Evolutionary conservation across 228 moss, liverwort and hornwort species (phyloP).

Genomic region (Sphagnum fallax): DNA sequence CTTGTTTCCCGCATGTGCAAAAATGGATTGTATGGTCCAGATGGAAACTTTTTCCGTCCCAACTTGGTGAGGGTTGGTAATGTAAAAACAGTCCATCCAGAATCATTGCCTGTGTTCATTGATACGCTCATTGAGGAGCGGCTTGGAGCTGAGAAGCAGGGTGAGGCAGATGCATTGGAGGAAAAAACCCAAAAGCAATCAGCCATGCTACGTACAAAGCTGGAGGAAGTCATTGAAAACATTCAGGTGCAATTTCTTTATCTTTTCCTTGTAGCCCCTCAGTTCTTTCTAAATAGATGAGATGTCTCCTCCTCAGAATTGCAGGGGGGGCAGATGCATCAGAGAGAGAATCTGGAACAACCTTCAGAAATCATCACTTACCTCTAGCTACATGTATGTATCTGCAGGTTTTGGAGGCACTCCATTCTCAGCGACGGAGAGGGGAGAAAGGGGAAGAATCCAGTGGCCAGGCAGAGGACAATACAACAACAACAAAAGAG

Average conservation of each 20-base stretch:
- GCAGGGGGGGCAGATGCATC: neutral
- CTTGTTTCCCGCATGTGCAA: constrained; percentile 75
- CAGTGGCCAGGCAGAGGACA: constrained; percentile 21
- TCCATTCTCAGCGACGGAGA: constrained; percentile 51
- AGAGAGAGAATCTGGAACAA: neutral
- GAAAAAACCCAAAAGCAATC: constrained; percentile 50
- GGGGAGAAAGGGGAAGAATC: constrained; percentile 19
- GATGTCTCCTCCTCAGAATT: no score
- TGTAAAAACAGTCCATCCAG: constrained; percentile 71
- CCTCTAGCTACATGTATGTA: constrained; percentile 10
- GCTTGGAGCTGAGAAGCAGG: constrained; percentile 47
- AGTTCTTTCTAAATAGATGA: no score
- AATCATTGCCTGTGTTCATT: constrained; percentile 75
- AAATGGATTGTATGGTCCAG: constrained; percentile 63
- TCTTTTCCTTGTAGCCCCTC: no score
- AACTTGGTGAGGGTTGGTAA: constrained; percentile 78
- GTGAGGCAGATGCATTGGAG: constrained; percentile 24
- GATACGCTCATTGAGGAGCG: constrained; percentile 82
- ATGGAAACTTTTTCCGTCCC: constrained; percentile 74
- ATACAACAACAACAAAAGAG: constrained; percentile 14
- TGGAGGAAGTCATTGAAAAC: constrained; percentile 74
- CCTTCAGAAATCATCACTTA: neutral
- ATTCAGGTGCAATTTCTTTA: constrained; percentile 28
- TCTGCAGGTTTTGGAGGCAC: constrained; percentile 60
- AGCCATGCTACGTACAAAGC: constrained; percentile 50